Percentiles rank a stretch among this genome's conserved stretches.
Conservation (phyloP, 495 filamentous ascomycete species). For the Parathielavia hyrcaniae region DNA sequence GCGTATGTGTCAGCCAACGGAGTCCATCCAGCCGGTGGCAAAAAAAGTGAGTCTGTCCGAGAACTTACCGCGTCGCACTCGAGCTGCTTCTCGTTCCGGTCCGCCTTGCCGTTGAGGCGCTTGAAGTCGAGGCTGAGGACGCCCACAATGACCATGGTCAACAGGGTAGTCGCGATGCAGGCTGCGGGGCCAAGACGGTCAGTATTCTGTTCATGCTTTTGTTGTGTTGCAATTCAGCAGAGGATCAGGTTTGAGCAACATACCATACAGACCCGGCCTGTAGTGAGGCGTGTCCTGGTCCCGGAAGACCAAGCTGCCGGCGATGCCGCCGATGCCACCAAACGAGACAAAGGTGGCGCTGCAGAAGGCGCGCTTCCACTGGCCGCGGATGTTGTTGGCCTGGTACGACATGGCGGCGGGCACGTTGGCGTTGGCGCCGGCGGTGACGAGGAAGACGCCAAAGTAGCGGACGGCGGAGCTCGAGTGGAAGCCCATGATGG, state of each 20-base stretch:
- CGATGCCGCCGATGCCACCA: constrained; percentile 58
- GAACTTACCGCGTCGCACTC: constrained; percentile 39
- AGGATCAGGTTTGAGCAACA: too few species aligned
- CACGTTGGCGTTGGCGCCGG: constrained; percentile 56
- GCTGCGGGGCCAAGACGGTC: constrained; percentile 18
- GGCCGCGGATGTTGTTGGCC: constrained; percentile 62
- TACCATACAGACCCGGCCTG: constrained; percentile 37
- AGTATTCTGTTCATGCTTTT: too few species aligned
- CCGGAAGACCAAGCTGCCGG: constrained; percentile 52
- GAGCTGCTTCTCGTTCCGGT: constrained; percentile 41
- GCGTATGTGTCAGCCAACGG: constrained; percentile 25
- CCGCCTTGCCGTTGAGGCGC: constrained; percentile 37
- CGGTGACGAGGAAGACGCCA: constrained; percentile 58
- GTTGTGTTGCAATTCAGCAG: too few species aligned
- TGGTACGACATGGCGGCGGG: constrained; percentile 56
- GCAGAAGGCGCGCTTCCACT: constrained; percentile 60
- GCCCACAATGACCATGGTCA: constrained; percentile 35
- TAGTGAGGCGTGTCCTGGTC: constrained; percentile 35
- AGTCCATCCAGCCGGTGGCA: constrained; percentile 8
- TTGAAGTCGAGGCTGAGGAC: constrained; percentile 31
- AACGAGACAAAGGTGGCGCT: constrained; percentile 53
- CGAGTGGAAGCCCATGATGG: constrained; percentile 48
- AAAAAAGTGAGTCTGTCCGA: too few species aligned
- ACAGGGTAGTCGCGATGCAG: constrained; percentile 36
- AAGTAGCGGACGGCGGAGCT: constrained; percentile 52